A percentile compares a stretch with the other conserved stretches of the same genome.
Conservation (phyloP, 1,139 yeast species). For the Lodderomyces margitis region DNA sequence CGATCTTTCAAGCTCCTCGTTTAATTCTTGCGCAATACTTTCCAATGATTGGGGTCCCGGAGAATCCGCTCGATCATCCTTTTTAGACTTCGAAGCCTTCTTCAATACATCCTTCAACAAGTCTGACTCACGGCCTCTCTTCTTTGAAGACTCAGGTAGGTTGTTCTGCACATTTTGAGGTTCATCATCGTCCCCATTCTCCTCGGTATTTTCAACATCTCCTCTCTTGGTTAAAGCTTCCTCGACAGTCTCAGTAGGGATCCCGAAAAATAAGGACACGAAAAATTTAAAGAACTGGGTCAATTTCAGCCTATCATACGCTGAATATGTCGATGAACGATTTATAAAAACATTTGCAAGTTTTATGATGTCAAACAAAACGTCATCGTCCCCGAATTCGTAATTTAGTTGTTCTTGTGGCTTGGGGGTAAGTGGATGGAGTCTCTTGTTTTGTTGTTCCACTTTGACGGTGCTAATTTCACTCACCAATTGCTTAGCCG, state of each 20-base stretch:
- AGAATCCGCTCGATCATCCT: constrained; percentile 36
- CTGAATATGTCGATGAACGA: constrained; percentile 71
- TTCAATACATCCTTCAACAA: constrained; percentile 72
- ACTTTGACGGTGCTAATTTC: constrained; percentile 91
- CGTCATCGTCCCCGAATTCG: constrained; percentile 60
- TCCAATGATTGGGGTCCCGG: constrained; percentile 31
- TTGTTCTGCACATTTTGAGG: not conserved
- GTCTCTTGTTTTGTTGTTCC: constrained; percentile 74
- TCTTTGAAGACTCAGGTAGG: constrained; percentile 28
- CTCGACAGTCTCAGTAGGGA: constrained; percentile 36
- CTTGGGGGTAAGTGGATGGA: constrained; percentile 84
- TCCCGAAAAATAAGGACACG: constrained; percentile 64
- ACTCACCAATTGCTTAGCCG: constrained; percentile 85
- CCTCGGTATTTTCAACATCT: constrained; percentile 14
- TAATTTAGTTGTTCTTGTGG: constrained; percentile 80
- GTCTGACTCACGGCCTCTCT: constrained; percentile 64
- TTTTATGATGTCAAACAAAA: constrained; percentile 70
- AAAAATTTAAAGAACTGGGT: constrained; percentile 71
- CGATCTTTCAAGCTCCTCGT: constrained; percentile 54
- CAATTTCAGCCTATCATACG: constrained; percentile 77
- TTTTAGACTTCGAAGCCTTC: constrained; percentile 54
- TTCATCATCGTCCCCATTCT: constrained; percentile 15
- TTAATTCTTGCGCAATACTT: constrained; percentile 33
- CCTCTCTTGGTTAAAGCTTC: constrained; percentile 25
- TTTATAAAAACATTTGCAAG: constrained; percentile 70